Percentiles rank a stretch among this genome's conserved stretches.
Evolutionary conservation across 768 basidiomycete species (phyloP).

Genomic region (Leccinum pellstonianum): DNA sequence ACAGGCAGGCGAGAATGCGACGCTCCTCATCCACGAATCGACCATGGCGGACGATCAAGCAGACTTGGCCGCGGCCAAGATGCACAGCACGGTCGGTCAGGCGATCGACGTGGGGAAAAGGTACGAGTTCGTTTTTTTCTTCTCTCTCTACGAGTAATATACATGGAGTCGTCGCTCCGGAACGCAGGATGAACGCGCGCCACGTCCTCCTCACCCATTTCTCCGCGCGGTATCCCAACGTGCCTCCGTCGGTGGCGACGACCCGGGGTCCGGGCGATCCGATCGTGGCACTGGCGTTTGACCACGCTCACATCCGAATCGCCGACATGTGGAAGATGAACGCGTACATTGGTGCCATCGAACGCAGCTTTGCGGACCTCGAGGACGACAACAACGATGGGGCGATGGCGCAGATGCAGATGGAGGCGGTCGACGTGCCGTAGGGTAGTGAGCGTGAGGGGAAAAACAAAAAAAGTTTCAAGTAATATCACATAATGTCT

Average conservation of each 20-base stretch:
- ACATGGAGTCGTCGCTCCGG: neutral
- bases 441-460: slow-evolving; percentile 1
- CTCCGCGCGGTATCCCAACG: slow-evolving; percentile 89
- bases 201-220: slow-evolving; percentile 94
- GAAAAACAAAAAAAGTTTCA: neutral
- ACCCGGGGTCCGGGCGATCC: slow-evolving; percentile 35
- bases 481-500: slow-evolving; percentile 21
- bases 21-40: slow-evolving; percentile 91
- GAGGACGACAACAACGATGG: slow-evolving; percentile 39
- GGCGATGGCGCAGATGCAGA: neutral
- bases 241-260: slow-evolving; percentile 50
- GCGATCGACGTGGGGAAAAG: slow-evolving; percentile 74
- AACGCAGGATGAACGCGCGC: slow-evolving; percentile 74
- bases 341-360: slow-evolving; percentile 71
- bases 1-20: slow-evolving; percentile 60
- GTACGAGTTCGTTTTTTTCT: slow-evolving; percentile 39
- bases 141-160: neutral
- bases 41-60: slow-evolving; percentile 86
- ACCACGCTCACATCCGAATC: slow-evolving; percentile 68
- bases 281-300: slow-evolving; percentile 75
- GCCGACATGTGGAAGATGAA: slow-evolving; percentile 85
- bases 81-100: slow-evolving; percentile 88
- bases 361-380: slow-evolving; percentile 57
- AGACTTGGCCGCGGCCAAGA: slow-evolving; percentile 70
- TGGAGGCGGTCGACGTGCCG: slow-evolving; percentile 21